Base-by-base conservation (phyloP, 2,329 filamentous ascomycete genomes). In the Claviceps sp. region DNA sequence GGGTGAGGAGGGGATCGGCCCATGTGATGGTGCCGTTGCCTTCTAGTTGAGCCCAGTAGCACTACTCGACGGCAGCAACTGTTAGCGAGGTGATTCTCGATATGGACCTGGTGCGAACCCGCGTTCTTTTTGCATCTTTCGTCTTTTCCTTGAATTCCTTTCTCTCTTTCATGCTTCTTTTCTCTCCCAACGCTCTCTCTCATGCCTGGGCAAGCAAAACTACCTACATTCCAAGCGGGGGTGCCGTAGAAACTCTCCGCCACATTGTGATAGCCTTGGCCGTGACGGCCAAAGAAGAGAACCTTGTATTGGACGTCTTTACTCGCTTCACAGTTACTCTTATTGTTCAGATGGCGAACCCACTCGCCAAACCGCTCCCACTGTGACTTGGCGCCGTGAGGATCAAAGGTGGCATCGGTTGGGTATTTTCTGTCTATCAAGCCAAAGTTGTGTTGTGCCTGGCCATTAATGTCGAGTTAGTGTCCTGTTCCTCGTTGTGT, bases 191-290 rank as follows among this genome's bases (percentile, higher is more conserved):
- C 8, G 10, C 30, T 11, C 30, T 34, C 30, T 34, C 30, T 34
- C 10, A 34, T 10, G 30, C 30, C 30, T 34, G 30, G 30, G 10
- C 30, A 34, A 22, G 17, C 4, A 39, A 47, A 26, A 24, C 30
- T 11, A 68, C 76, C 59, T 64, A 78, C 78, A 62, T 87, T 82
- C 84, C 83, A 87, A 2, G 78, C 79, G 1, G 79, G 75, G 0
- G 82, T 86, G 47, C 82, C 82, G 58, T 84, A 87, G 62, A 73
- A 83, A 30, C 71, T 70, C 65, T 86, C 80, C 14, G 82, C 83
- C 6, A 73, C 73, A 56, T 81, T 82, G 56, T 81, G 77, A 58
- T 70, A 79, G 13, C 84, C 84, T 65, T 88, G 76, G 22, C 84
- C 85, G 61, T 88, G 85, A 41, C 85, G 78, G 3, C 78, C 83